Base-by-base conservation (phyloP, 139 green algal genomes). In the Chlamydomonas sphaeroides region DNA sequence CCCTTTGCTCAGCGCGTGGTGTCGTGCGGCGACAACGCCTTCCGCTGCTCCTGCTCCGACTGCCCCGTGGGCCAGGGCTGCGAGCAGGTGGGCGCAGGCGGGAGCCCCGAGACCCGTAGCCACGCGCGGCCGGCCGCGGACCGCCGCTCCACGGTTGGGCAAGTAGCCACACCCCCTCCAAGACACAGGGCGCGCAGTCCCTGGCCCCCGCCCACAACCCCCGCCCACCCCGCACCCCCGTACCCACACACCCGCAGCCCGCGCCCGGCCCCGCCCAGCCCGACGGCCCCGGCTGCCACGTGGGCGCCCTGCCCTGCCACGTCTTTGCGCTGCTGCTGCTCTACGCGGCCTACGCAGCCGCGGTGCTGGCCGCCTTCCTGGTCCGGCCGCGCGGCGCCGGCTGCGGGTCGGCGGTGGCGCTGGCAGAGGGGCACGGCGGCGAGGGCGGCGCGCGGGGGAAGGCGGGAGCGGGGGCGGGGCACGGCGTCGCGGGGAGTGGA, bases 1-100 rank as follows among this genome's bases (percentile, higher is more conserved):
- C 65, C 91, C 1, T 72, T 95, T 61, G 23, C 18, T 42, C 42
- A 63, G 48, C 56, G 49, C 41, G 41, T 95, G 26, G 78, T 88
- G 5, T 41, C 84, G 0, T 98, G 96, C 88, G 91, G 91, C 1
- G 94, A 96, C 45, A 68, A 87, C 8, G 75, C 89, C 15, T 89
- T 97, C 42, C 78, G 84, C 30, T 98, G 96, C 92, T 97, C 93
- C 35, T 98, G 96, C 88, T 90, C 88, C 0, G 96, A 98, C 89
- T 98, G 96, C 88, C 95, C 95, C 3, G 86, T 84, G 1, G 94
- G 86, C 0, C 83, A 88, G 0, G 87, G 86, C 26, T 98, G 95
- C 76, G 57, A 61, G 33, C 76, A 85, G 68, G 88, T 93, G 68
- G 48, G 87, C 53, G 1, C 38, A 36, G 39, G 48, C 20, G 51